Evolutionary conservation across 208 protist genomes (phyloP), one percentile per base, ranked within the genome.

Genomic region (Wallacemonas sp.): DNA sequence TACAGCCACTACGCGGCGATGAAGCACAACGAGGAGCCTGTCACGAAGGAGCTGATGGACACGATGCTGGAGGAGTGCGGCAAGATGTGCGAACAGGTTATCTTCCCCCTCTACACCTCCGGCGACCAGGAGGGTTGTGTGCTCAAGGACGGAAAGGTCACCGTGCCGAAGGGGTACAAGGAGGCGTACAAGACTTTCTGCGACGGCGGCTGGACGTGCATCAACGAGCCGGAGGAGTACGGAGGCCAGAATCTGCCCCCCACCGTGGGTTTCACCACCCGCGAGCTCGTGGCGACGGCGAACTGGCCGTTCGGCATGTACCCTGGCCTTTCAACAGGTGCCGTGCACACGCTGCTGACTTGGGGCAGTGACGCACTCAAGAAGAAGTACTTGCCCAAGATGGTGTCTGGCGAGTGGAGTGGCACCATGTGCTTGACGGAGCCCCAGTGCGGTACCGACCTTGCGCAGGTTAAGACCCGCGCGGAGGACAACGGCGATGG

Each of bases 351-450:
- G 8, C 66, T 96, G n/a, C 22, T 78, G 14, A 31, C 70, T 1
- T 90, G 87, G 77, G 88, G 77, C 27, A 86, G 82, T 47, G 66
- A 93, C 2, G 81, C 83, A 56, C 76, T 94, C n/a, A 94, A 94
- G 68, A 72, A 94, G 6, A 68, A 72, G 46, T 97, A 90, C 67
- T 68, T 97, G 38, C 75, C 78, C 24, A 80, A 81, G 53, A 65
- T 97, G 22, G 75, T 94, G 59, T 75, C 69, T 27, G 86, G 88
- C 24, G 76, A 86, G 70, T 94, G 84, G 80, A 84, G 72, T 19
- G 93, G 93, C 24, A 94, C 90, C 21, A 95, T 97, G 90, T 96
- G 93, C 66, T 75, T 97, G 47, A 96, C 90, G n/a, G 93, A 96
- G 70, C 90, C 88, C 34, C 85, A 93, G 39, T 91, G 88, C 75